Evolutionary conservation across 208 protist genomes (phyloP), one percentile per base, ranked within the genome.

Genomic region (Wallacemonas sp.): DNA sequence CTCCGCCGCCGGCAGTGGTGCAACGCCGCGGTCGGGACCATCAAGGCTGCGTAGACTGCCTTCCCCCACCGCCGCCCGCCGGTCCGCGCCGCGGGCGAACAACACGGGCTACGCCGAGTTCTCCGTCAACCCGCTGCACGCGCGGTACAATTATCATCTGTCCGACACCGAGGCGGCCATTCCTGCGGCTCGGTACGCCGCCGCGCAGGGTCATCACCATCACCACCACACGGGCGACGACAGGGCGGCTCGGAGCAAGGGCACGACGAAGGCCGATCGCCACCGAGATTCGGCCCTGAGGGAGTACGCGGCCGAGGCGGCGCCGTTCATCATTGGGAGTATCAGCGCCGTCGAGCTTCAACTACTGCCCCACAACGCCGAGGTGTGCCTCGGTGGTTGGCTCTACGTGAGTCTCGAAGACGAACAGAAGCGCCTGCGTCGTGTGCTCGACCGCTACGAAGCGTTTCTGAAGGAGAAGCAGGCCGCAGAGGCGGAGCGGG

Each of bases 331-430:
- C n/a, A 61, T 89, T 37, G 78, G 73, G 55, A 84, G 71, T 37
- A 73, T 89, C 26, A 74, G 70, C 13, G 79, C 77, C 21, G 60
- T 71, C 34, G 83, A 89, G 61, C 71, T 89, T 39, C 71, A 72
- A 30, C 46, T 65, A 10, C 71, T 89, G 34, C 79, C 79, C 36
- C 59, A 54, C 29, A 85, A 86, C 33, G 79, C 79, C 2, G 79
- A 89, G 65, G 21, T 89, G 9, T 89, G 76, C 66, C 68, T 89
- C 42, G 83, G 83, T 13, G 73, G 83, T 6, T 89, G 79, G 74
- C 68, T 83, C 21, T 78, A 84, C 45, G 58, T 89, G 15, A 86
- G 79, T 33, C 61, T 89, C 54, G 65, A 86, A 38, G 83, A 89
- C 41, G 83, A 89, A 53, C 83, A 85, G 41, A 50, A 71, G 32